Evolutionary conservation across 169 alveolate species (phyloP), one percentile per base, ranked within the genome.

Genomic region (Theileria equi): DNA sequence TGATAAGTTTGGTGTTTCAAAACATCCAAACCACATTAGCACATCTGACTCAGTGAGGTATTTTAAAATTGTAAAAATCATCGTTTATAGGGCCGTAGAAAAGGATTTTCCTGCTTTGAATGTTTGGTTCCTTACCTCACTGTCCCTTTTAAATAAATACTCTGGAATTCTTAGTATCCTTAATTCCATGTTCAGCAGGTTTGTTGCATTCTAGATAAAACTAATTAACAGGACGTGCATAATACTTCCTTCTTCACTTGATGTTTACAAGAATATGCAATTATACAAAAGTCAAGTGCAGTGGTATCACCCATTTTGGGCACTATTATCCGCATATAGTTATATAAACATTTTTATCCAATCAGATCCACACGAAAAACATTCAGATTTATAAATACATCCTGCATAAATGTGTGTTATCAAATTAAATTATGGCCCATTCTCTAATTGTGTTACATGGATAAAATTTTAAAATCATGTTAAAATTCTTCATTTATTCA

Each of bases 1-100:
- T 58, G 91, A 85, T 63, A 47, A 54, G 5, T 40, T 54, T 34
- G 91, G 91, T 1, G 88, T 69, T 31, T 85, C 91, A 4, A 82
- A 80, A 11, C 91, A 85, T 43, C 91, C 91, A 17, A 85, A 85
- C 52, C 91, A 85, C 63, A 67, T 62, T 32, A 61, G 83, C 41
- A 31, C 48, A 23, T 69, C 68, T 31, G 21, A 72, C 10, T 63
- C 88, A 19, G 81, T 48, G 19, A 60, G 69, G 68, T 49, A 49
- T 1, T 28, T 11, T 55, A 16, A 10, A 16, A 21, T 28, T 5
- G 32, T 44, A 44, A 5, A n/a, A n/a, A 52, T 17, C 28, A 3
- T 3, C n/a, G 23, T 57, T 23, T 57, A 2, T 57, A 28, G 35
- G 17, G 19, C 21, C 43, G 50, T 41, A 19, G 48, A 55, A 48